phyloP scores from a whole-genome alignment of 805 yeast genomes.

The Yarrowia alimentaria region DNA sequence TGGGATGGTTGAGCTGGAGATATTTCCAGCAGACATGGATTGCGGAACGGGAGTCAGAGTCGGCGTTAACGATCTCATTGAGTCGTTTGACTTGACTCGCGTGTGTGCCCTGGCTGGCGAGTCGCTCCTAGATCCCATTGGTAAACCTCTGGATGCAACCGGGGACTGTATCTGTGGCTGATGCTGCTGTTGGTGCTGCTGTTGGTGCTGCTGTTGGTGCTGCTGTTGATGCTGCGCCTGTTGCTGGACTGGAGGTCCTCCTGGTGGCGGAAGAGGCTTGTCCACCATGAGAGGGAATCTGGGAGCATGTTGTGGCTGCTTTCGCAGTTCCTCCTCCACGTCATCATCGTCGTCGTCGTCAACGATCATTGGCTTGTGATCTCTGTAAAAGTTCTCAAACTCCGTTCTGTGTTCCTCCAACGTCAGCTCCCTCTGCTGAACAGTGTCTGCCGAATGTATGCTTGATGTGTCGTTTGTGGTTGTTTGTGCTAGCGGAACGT shows the following conservation, averaged over 20 bases:
- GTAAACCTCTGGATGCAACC: no score
- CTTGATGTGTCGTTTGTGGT: slow-evolving; percentile 20
- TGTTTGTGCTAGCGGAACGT: slow-evolving; percentile 1
- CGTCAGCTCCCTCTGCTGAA: slow-evolving; percentile 21
- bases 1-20: not conserved
- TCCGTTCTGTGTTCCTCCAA: slow-evolving; percentile 25
- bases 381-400: slow-evolving; percentile 26
- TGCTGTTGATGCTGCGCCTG: no score
- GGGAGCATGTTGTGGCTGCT: slow-evolving; percentile 4
- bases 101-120: no score
- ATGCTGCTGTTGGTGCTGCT: no score
- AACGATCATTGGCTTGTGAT: slow-evolving; percentile 11
- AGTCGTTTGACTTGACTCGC: not conserved
- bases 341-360: slow-evolving; percentile 25
- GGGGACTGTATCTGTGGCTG: no score
- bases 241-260: no score
- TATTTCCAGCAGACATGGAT: not conserved
- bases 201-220: no score
- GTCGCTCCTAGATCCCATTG: no score
- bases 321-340: not conserved
- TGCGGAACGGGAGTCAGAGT: no score
- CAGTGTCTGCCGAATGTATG: slow-evolving; percentile 20
- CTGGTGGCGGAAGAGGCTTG: not conserved
- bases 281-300: not conserved
- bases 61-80: slow-evolving; percentile 1